These are phyloP conservation scores for Trichosanthes truncata DNA, from an alignment of 306 rosid genomes.

Conservation along the genomic window DNA sequence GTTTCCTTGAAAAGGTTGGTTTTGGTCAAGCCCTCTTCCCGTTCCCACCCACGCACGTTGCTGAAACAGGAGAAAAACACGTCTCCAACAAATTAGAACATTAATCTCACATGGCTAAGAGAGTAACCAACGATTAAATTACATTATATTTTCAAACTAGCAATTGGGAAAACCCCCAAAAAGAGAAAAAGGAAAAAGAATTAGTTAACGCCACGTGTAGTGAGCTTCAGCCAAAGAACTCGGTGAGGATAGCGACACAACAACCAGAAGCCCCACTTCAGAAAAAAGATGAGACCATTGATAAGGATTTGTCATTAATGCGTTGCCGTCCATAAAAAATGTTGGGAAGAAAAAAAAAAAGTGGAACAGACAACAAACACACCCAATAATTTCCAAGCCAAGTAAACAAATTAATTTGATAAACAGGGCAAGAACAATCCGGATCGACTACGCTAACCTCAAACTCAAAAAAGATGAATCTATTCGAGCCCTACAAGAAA, in stretches of 20 bases:
- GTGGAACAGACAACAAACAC: background rate
- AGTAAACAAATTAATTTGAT: background rate
- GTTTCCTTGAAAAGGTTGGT: background rate
- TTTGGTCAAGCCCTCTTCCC: constrained; percentile 3
- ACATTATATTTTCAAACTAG: background rate
- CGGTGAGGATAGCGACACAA: background rate
- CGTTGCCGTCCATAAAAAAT: background rate
- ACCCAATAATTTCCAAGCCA: background rate
- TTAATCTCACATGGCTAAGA: background rate
- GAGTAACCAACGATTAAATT: background rate
- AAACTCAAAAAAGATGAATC: background rate
- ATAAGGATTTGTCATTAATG: background rate
- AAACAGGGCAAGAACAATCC: background rate
- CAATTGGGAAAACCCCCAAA: background rate
- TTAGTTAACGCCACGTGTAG: background rate
- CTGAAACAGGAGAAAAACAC: background rate
- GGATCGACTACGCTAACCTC: background rate
- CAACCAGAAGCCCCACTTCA: background rate
- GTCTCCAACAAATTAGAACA: constrained; percentile 9
- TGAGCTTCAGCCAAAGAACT: background rate
- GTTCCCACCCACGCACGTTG: constrained; percentile 7
- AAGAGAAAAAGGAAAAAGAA: background rate
- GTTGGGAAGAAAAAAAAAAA: background rate
- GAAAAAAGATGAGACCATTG: background rate
- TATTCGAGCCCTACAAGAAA: background rate